These are phyloP conservation scores for Cupressus sempervirens DNA, from an alignment of 75 land plant genomes.

Conservation along the genomic window DNA sequence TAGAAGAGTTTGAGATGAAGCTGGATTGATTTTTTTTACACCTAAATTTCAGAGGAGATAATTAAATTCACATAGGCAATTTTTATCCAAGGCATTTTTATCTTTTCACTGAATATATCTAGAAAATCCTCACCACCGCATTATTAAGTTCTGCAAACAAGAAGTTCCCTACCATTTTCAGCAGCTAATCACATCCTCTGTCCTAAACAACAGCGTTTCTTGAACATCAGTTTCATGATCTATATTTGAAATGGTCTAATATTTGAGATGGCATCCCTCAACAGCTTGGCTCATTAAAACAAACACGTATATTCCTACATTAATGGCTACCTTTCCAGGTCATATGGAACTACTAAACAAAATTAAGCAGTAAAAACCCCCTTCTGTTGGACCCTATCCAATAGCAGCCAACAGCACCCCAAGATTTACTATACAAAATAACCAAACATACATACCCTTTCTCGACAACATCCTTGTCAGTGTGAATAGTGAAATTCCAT, in stretches of 20 bases:
- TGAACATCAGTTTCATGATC: not conserved
- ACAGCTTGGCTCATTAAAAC: not conserved
- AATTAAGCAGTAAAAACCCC: not conserved
- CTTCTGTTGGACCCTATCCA: not conserved
- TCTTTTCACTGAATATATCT: not conserved
- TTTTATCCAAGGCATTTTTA: no score
- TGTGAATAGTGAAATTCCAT: constrained; percentile 92
- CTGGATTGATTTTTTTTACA: not conserved
- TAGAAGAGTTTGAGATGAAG: not conserved
- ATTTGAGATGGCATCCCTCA: not conserved
- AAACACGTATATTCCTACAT: not conserved
- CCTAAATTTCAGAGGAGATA: not conserved
- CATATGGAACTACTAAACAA: not conserved
- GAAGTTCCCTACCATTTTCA: not conserved
- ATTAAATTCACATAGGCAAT: not conserved
- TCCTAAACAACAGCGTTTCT: not conserved
- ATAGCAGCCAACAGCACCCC: not conserved
- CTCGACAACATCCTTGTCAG: constrained; percentile 70
- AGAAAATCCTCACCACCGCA: not conserved
- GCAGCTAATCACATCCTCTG: not conserved
- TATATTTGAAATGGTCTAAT: not conserved
- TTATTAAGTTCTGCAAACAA: not conserved
- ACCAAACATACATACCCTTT: constrained; percentile 55
- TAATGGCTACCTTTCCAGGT: not conserved
- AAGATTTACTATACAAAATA: not conserved